phyloP scores from a whole-genome alignment of 2,329 filamentous ascomycete genomes.

The Pleurostoma richardsiae region DNA sequence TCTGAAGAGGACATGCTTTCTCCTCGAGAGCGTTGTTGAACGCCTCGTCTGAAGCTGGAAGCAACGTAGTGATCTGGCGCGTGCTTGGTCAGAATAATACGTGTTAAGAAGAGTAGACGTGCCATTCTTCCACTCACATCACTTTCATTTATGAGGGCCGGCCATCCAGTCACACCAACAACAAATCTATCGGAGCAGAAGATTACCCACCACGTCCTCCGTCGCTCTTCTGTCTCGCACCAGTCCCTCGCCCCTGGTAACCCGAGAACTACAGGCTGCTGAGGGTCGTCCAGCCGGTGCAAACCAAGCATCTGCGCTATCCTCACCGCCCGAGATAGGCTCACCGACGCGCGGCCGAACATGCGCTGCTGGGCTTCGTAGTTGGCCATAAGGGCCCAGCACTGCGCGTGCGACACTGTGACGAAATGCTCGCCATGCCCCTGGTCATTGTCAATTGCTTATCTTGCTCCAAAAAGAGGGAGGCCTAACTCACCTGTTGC shows the following conservation, averaged over 20 bases:
- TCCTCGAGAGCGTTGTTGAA: conserved; percentile 51
- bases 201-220: conserved; percentile 63
- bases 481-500: conserved; percentile 3
- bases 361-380: conserved; percentile 67
- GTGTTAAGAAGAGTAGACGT: background rate
- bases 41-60: conserved; percentile 58
- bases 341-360: conserved; percentile 65
- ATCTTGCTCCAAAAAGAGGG: too few relatives aligned
- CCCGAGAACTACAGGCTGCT: conserved; percentile 59
- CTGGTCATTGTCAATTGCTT: background rate
- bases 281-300: conserved; percentile 55
- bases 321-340: conserved; percentile 54
- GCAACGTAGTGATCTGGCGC: conserved; percentile 46
- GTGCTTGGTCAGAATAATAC: too few relatives aligned
- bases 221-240: conserved; percentile 62
- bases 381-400: conserved; percentile 53
- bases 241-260: conserved; percentile 60
- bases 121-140: conserved; percentile 30
- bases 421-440: conserved; percentile 29
- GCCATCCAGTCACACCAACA: conserved; percentile 66
- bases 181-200: conserved; percentile 63
- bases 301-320: conserved; percentile 63
- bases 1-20: conserved; percentile 43
- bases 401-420: conserved; percentile 55
- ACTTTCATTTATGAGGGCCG: conserved; percentile 60